Evolutionary conservation across 106 monocot genomes (phyloP).

Genomic region (Dendrobium catenatum): DNA sequence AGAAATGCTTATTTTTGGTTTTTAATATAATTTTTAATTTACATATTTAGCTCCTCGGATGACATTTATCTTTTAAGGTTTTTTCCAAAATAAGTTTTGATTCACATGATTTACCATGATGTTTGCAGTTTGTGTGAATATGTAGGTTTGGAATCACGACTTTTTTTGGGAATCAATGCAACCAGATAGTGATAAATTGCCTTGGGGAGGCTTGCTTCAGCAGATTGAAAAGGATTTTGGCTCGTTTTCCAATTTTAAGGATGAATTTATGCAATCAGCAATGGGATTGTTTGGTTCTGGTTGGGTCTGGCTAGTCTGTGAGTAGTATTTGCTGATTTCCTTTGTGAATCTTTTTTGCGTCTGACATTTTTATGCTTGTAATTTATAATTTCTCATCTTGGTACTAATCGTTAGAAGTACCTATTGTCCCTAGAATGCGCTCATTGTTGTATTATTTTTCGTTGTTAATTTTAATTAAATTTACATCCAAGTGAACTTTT

Average conservation of each 20-base stretch:
- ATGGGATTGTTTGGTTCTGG: conserved; percentile 75
- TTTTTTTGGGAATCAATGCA: conserved; percentile 99
- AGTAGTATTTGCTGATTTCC: conserved; percentile 25
- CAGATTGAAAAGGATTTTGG: conserved; percentile 98
- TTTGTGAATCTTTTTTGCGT: neutral
- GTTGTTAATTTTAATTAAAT: neutral
- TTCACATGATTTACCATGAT: neutral
- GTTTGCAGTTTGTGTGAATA: neutral
- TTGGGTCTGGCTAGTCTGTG: conserved; percentile 95
- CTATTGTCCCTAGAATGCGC: neutral
- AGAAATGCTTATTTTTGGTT: too few species aligned
- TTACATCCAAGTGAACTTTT: neutral
- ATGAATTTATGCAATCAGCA: conserved; percentile 63
- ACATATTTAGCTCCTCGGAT: neutral
- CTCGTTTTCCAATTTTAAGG: conserved; percentile 70
- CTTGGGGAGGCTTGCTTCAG: conserved; percentile 63
- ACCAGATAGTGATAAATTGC: conserved; percentile 65
- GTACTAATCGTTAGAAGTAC: neutral
- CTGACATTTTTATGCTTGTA: neutral
- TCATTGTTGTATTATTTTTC: neutral
- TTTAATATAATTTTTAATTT: too few species aligned
- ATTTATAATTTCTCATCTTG: neutral
- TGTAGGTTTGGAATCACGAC: conserved; percentile 92
- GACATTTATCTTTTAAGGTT: neutral
- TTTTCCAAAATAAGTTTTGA: too few species aligned